These are phyloP conservation scores for Microbotryum saponariae DNA, from an alignment of 1,284 basidiomycete genomes.

Conservation along the genomic window DNA sequence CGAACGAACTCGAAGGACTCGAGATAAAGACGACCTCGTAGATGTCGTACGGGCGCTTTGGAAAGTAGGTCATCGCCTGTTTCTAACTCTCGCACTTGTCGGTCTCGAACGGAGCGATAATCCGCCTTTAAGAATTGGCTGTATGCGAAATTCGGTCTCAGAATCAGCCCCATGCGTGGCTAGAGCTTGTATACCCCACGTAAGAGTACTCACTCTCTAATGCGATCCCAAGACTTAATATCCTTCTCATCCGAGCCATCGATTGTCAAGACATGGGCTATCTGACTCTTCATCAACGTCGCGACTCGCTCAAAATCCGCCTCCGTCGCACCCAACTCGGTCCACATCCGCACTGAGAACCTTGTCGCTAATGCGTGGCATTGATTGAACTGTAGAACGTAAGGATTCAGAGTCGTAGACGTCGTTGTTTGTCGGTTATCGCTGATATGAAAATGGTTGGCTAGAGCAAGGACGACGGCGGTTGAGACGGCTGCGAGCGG, in stretches of 20 bases:
- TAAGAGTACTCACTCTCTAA: constrained; percentile 58
- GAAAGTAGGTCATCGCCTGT: constrained; percentile 80
- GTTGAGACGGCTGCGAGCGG: constrained; percentile 79
- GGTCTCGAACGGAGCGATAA: constrained; percentile 76
- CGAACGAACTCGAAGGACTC: constrained; percentile 89
- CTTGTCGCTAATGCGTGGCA: constrained; percentile 66
- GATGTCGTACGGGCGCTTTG: constrained; percentile 76
- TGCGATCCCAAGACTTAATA: constrained; percentile 11
- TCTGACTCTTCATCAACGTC: constrained; percentile 76
- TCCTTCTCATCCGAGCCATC: constrained; percentile 4
- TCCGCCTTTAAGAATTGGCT: constrained; percentile 74
- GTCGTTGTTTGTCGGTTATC: constrained; percentile 54
- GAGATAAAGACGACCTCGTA: constrained; percentile 76
- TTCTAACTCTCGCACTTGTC: constrained; percentile 90
- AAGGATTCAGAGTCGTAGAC: constrained; percentile 66
- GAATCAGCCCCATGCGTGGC: too few relatives aligned
- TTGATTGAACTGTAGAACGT: constrained; percentile 72
- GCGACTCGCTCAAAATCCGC: constrained; percentile 77
- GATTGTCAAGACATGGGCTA: constrained; percentile 31
- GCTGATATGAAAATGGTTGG: constrained; percentile 76
- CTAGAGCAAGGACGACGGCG: constrained; percentile 74
- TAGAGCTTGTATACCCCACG: constrained; percentile 34
- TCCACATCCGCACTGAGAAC: constrained; percentile 94
- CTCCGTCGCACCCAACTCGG: constrained; percentile 79
- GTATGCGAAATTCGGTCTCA: constrained; percentile 40